A percentile compares a stretch with the other conserved stretches of the same genome.
phyloP scores from a whole-genome alignment of 2,329 filamentous ascomycete species.

The Amylocarpus encephaloides region DNA sequence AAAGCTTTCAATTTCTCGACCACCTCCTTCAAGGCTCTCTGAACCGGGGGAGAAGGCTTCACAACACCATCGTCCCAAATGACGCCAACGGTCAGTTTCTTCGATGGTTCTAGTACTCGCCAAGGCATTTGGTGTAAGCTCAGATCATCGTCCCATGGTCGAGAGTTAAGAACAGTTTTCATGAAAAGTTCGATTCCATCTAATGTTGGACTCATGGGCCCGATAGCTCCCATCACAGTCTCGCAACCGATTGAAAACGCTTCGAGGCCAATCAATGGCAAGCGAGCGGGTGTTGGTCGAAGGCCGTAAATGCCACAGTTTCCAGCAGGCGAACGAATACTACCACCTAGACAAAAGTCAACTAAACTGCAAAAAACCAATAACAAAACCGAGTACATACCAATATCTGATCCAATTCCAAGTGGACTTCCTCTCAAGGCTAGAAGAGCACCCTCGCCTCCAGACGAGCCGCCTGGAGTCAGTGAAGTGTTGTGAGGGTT shows the following conservation, averaged over 20 bases:
- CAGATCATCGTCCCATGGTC: conserved; percentile 32
- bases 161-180: conserved; percentile 27
- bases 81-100: conserved; percentile 31
- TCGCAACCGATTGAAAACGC: not conserved
- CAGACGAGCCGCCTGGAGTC: conserved; percentile 55
- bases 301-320: conserved; percentile 28
- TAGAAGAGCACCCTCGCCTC: conserved; percentile 51
- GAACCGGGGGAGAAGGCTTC: conserved; percentile 32
- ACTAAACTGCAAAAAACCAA: too few species aligned
- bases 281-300: conserved; percentile 18
- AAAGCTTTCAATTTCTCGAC: conserved; percentile 22
- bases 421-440: conserved; percentile 36
- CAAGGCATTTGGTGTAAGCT: conserved; percentile 33
- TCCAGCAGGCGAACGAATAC: conserved; percentile 36
- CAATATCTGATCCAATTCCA: conserved; percentile 39
- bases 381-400: not conserved
- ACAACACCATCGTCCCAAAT: conserved; percentile 31
- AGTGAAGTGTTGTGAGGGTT: conserved; percentile 42
- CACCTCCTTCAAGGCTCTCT: conserved; percentile 27
- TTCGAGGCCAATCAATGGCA: conserved; percentile 29
- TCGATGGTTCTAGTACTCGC: conserved; percentile 21
- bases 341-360: conserved; percentile 27
- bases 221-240: conserved; percentile 7
- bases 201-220: conserved; percentile 31
- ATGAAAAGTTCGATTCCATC: conserved; percentile 30